These are phyloP conservation scores for Magnusiomyces paraingens DNA, from an alignment of 1,139 yeast genomes.

Conservation along the genomic window DNA sequence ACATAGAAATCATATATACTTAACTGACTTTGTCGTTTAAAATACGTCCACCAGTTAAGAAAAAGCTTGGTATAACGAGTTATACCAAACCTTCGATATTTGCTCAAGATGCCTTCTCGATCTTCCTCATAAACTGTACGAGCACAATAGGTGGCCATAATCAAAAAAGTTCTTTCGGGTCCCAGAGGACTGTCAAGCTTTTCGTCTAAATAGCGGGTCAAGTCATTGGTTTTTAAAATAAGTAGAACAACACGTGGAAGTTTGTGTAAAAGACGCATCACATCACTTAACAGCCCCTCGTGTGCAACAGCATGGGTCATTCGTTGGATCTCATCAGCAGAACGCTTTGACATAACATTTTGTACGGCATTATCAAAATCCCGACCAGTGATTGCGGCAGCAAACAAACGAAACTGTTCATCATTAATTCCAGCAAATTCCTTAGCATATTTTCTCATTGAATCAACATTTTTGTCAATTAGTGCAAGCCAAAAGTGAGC, in stretches of 20 bases:
- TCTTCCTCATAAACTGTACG: constrained; percentile 66
- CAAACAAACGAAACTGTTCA: constrained; percentile 72
- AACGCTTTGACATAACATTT: constrained; percentile 49
- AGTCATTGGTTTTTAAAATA: constrained; percentile 87
- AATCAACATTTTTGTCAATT: constrained; percentile 57
- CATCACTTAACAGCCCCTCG: constrained; percentile 57
- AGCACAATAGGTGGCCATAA: constrained; percentile 88
- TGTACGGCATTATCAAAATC: constrained; percentile 64
- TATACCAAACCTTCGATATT: constrained; percentile 19
- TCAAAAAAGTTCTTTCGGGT: constrained; percentile 78
- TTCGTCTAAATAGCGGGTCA: constrained; percentile 85
- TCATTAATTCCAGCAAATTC: constrained; percentile 77
- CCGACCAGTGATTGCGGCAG: constrained; percentile 93
- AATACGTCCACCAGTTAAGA: constrained; percentile 45
- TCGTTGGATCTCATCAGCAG: constrained; percentile 49
- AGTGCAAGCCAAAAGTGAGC: constrained; percentile 92
- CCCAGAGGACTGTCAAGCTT: constrained; percentile 77
- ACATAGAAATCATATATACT: constrained; percentile 46
- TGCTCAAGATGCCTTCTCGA: constrained; percentile 36
- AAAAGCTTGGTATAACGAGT: constrained; percentile 16
- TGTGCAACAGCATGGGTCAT: constrained; percentile 57
- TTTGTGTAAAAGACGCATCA: constrained; percentile 71
- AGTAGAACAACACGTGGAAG: constrained; percentile 83
- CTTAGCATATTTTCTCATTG: constrained; percentile 67
- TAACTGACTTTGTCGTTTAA: constrained; percentile 48